Conservation (phyloP, 2,329 filamentous ascomycete genomes). For the Nothophaeocryptopus gaeumannii region DNA sequence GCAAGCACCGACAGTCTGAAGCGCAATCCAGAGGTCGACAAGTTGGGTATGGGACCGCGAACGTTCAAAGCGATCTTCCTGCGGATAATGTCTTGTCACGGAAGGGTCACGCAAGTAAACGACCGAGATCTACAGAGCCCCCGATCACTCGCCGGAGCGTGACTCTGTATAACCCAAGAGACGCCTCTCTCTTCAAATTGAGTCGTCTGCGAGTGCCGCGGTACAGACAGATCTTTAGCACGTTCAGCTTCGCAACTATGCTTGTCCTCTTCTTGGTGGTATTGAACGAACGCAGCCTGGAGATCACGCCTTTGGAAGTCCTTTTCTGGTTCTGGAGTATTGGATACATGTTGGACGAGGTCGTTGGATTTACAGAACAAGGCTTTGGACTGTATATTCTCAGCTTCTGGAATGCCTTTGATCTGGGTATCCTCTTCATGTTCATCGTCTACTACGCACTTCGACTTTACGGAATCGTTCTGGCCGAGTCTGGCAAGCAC, state of each 20-base stretch:
- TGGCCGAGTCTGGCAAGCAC: conserved; percentile 67
- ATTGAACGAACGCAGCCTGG: conserved; percentile 67
- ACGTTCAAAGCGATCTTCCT: conserved; percentile 26
- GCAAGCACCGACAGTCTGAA: conserved; percentile 47
- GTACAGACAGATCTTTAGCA: conserved; percentile 87
- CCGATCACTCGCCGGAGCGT: conserved; percentile 65
- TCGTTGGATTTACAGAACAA: conserved; percentile 94
- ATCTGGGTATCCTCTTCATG: conserved; percentile 81
- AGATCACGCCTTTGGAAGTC: conserved; percentile 80
- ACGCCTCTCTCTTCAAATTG: conserved; percentile 87
- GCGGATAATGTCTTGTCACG: conserved; percentile 31
- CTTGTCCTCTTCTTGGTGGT: conserved; percentile 84
- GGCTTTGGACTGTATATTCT: conserved; percentile 95
- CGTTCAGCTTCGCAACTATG: conserved; percentile 78
- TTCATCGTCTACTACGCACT: conserved; percentile 88
- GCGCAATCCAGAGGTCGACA: conserved; percentile 20
- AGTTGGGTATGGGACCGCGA: conserved; percentile 42
- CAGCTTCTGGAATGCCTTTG: conserved; percentile 97
- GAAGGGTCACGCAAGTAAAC: conserved; percentile 26
- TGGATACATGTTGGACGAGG: conserved; percentile 93
- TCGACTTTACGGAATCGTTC: conserved; percentile 80
- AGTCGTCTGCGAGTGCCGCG: conserved; percentile 86
- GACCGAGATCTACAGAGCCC: conserved; percentile 22
- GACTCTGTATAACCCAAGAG: conserved; percentile 82
- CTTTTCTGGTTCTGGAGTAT: conserved; percentile 98